phyloP scores from a whole-genome alignment of 805 yeast species.

The Kockiozyma suomiensis region DNA sequence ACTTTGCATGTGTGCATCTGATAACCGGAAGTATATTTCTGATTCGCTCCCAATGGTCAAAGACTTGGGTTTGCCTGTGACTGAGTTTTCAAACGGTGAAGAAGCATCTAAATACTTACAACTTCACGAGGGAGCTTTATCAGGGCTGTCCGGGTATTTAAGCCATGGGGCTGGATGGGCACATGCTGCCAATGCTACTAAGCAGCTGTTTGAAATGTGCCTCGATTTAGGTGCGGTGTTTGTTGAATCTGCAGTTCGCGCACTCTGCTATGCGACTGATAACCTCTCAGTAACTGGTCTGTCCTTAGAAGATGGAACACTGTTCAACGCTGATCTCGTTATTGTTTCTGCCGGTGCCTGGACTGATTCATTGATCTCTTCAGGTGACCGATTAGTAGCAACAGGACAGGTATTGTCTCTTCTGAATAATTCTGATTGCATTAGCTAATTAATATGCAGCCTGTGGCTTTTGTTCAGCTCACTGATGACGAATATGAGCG shows the following conservation, averaged over 20 bases:
- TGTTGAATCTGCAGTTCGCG: constrained; percentile 17
- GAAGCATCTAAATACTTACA: constrained; percentile 25
- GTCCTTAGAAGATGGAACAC: constrained; percentile 9
- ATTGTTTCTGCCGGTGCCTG: constrained; percentile 36
- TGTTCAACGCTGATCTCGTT: constrained; percentile 19
- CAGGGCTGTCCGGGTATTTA: constrained; percentile 40
- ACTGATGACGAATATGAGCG: constrained; percentile 30
- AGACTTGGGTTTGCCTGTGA: constrained; percentile 20
- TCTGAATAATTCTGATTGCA: too few species aligned
- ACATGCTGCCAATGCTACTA: constrained; percentile 25
- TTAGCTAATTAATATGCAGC: constrained; percentile 2
- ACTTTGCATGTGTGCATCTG: constrained; percentile 22
- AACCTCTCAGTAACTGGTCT: constrained; percentile 1
- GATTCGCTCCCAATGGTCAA: constrained; percentile 23
- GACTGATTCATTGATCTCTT: constrained; percentile 26
- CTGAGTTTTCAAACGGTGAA: constrained; percentile 9
- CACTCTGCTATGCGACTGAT: constrained; percentile 11
- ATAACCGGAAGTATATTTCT: constrained; percentile 23
- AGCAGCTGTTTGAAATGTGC: constrained; percentile 14
- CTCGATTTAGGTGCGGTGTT: constrained; percentile 29
- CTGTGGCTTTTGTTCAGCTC: constrained; percentile 33
- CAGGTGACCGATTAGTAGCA: constrained; percentile 21
- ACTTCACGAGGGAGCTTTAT: constrained; percentile 39
- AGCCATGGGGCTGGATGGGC: constrained; percentile 37
- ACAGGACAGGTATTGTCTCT: constrained; percentile 34